phyloP scores from a whole-genome alignment of 1,139 yeast species.

The Arxiozyma bovina region DNA sequence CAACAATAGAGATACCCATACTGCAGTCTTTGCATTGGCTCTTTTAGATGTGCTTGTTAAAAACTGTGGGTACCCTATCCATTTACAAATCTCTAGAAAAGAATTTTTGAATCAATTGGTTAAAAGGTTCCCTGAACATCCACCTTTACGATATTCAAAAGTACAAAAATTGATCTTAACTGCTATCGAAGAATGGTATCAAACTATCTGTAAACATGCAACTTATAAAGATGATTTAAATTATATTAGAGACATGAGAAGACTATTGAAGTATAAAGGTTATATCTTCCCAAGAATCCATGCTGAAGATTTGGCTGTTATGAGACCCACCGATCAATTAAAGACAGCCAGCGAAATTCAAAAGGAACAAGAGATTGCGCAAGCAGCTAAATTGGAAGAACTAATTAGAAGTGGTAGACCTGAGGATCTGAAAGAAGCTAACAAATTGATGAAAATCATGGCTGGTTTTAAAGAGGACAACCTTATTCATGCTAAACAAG shows the following conservation, averaged over 20 bases:
- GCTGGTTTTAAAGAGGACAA: conserved; percentile 90
- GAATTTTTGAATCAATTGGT: conserved; percentile 91
- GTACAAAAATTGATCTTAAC: conserved; percentile 80
- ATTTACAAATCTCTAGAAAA: conserved; percentile 86
- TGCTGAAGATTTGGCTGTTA: conserved; percentile 84
- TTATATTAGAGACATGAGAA: conserved; percentile 91
- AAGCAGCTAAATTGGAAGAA: conserved; percentile 91
- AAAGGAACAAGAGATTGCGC: conserved; percentile 86
- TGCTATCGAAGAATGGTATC: conserved; percentile 95
- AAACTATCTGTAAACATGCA: conserved; percentile 84
- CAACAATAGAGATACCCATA: conserved; percentile 76
- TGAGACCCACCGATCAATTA: conserved; percentile 83
- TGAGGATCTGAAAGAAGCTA: conserved; percentile 90
- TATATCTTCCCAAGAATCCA: conserved; percentile 88
- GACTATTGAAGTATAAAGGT: conserved; percentile 78
- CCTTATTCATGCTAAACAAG: conserved; percentile 57
- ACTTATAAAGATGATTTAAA: conserved; percentile 87
- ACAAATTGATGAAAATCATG: conserved; percentile 93
- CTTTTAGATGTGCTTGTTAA: conserved; percentile 82
- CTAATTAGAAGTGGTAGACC: conserved; percentile 93
- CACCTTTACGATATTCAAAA: conserved; percentile 76
- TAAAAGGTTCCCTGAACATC: conserved; percentile 87
- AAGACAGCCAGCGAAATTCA: conserved; percentile 86
- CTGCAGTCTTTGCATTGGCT: conserved; percentile 50
- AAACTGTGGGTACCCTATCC: conserved; percentile 97